Evolutionary conservation across 768 basidiomycete species (phyloP), one percentile per base, ranked within the genome.

Genomic region (Hirschioporus abietinus): DNA sequence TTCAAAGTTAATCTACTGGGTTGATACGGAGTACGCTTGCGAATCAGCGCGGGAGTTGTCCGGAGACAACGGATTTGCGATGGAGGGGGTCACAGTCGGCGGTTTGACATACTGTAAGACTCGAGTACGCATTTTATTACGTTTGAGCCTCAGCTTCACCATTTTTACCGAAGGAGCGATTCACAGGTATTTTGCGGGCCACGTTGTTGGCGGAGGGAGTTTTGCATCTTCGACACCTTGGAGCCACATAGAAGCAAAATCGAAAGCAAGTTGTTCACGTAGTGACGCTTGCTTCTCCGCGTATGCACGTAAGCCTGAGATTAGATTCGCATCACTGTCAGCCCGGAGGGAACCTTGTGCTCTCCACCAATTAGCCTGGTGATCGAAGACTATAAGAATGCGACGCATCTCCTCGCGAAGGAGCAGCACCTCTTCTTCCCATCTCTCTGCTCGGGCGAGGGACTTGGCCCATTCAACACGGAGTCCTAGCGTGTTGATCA

Each of bases 341-440:
- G 0, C 24, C 9, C 27, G 62, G 8, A 27, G 57, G 4, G 20
- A 12, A 12, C 25, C 30, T 20, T 27, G 17, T 15, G 9, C 15
- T n/a, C 17, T 42, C 74, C 76, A 76, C 23, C 67, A 58, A 0
- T 67, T 23, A 0, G 66, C 64, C 42, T 74, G 60, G 67, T 71
- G 74, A 23, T 68, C 59, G 23, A 70, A 65, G 10, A 66, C 73
- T 7, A 65, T 57, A 10, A 73, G 35, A 0, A 75, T 67, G 0
- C 76, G 68, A 0, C 72, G 63, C 78, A 78, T 78, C 65, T 81
- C 79, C 63, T 79, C 79, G 8, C 68, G 60, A 0, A 81, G 66
- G 1, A 80, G 69, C 0, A 71, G 25, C 18, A 74, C 74, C 63
- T 81, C 78, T 64, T 81, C 78, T 25, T 71, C 71, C 77, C 78